Conservation (phyloP, 75 land plant genomes). For the Cunninghamia lanceolata region DNA sequence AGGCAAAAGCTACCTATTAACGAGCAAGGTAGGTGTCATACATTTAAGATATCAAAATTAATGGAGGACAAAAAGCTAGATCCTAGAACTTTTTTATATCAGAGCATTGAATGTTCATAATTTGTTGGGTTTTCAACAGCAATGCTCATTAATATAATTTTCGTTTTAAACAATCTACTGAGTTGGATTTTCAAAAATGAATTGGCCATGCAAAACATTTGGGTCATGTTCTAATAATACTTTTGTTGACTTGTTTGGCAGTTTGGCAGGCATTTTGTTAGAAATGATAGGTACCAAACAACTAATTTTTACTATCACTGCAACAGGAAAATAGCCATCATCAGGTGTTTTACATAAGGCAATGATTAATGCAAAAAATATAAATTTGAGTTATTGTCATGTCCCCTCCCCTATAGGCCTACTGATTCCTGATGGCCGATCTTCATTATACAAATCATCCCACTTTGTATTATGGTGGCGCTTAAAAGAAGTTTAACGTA, state of each 20-base stretch:
- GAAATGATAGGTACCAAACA: background rate
- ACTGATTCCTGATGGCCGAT: no score
- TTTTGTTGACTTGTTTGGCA: background rate
- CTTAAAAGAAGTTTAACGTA: no score
- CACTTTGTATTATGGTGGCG: no score
- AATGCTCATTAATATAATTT: background rate
- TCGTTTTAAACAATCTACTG: background rate
- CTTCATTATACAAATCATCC: no score
- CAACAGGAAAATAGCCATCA: background rate
- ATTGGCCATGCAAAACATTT: background rate
- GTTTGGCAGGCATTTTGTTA: background rate
- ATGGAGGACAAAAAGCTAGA: background rate
- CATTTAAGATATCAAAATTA: background rate
- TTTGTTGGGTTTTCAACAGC: background rate
- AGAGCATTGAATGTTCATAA: background rate
- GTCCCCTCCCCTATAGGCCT: no score
- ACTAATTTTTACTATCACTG: background rate
- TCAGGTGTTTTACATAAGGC: background rate
- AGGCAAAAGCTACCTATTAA: background rate
- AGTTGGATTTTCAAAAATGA: background rate
- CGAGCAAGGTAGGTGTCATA: background rate
- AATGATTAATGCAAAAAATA: no score
- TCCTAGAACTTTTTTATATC: background rate
- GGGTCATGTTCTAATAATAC: no score
- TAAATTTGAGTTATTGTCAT: no score